A percentile compares a stretch with the other conserved stretches of the same genome.
Evolutionary conservation across 2,329 filamentous ascomycete genomes (phyloP).

Genomic region (Trichocomaceae sp.): DNA sequence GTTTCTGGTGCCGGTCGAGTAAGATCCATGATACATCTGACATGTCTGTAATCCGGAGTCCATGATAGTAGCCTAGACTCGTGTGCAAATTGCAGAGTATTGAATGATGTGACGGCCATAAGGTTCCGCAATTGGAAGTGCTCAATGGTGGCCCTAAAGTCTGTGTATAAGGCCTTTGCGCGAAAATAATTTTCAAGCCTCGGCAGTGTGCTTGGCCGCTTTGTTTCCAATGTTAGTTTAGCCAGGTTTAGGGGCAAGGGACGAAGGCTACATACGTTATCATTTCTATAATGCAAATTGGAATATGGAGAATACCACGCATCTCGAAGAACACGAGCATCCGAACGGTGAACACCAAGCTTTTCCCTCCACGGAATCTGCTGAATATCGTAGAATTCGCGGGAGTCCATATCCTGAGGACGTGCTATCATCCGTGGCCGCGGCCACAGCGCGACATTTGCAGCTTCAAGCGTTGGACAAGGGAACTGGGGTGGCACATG

Average conservation of each 20-base stretch:
- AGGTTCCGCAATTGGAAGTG: conserved; percentile 57
- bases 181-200: conserved; percentile 43
- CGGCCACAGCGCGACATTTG: conserved; percentile 29
- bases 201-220: conserved; percentile 29
- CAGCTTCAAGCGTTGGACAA: conserved; percentile 24
- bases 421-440: conserved; percentile 28
- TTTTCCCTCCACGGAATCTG: conserved; percentile 37
- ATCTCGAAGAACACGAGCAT: conserved; percentile 34
- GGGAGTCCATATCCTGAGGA: conserved; percentile 20
- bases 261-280: conserved; percentile 15
- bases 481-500: conserved; percentile 16
- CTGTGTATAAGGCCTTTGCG: conserved; percentile 45
- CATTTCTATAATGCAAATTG: conserved; percentile 28
- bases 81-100: conserved; percentile 50
- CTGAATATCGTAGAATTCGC: conserved; percentile 34
- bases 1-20: conserved; percentile 35
- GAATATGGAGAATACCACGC: conserved; percentile 37
- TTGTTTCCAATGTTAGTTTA: neutral
- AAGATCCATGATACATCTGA: conserved; percentile 45
- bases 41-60: conserved; percentile 39
- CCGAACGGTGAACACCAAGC: conserved; percentile 30
- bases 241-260: neutral
- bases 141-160: conserved; percentile 45
- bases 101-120: conserved; percentile 48
- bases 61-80: conserved; percentile 45